Evolutionary conservation across 441 rosid genomes (phyloP).

Genomic region (Jatropha multifida): DNA sequence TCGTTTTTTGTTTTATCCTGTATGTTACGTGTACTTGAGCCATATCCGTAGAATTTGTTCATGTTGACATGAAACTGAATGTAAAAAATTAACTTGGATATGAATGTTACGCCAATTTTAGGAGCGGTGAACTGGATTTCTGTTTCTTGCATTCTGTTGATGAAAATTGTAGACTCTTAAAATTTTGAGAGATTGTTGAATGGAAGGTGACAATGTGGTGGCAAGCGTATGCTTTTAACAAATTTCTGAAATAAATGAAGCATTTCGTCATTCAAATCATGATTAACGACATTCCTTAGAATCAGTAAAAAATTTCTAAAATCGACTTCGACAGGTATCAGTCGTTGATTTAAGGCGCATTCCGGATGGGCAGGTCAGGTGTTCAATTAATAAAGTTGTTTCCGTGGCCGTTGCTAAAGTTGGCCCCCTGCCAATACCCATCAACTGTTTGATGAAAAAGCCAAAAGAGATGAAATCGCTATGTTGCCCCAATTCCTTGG

Average conservation of each 20-base stretch:
- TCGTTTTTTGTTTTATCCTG: conserved; percentile 3
- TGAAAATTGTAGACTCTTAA: neutral
- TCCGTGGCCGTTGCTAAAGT: too few relatives aligned
- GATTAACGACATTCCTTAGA: too few relatives aligned
- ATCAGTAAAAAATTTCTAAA: too few relatives aligned
- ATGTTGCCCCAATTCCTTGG: neutral
- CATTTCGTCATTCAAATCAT: too few relatives aligned
- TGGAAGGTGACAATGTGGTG: too few relatives aligned
- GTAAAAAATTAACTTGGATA: conserved; percentile 9
- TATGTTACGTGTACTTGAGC: neutral
- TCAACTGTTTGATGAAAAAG: neutral
- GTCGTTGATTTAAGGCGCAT: too few relatives aligned
- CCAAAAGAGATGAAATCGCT: neutral
- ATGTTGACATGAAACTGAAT: neutral
- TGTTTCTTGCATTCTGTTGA: neutral
- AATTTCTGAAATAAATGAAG: too few relatives aligned
- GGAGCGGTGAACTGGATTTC: neutral
- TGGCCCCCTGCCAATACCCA: neutral
- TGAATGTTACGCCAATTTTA: neutral
- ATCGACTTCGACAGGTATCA: too few relatives aligned
- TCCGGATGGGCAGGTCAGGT: too few relatives aligned
- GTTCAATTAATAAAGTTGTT: too few relatives aligned
- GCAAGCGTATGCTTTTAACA: too few relatives aligned
- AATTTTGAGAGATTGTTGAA: neutral
- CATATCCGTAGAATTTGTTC: neutral